Base-by-base conservation (phyloP, 306 rosid genomes). In the Vigna unguiculata region DNA sequence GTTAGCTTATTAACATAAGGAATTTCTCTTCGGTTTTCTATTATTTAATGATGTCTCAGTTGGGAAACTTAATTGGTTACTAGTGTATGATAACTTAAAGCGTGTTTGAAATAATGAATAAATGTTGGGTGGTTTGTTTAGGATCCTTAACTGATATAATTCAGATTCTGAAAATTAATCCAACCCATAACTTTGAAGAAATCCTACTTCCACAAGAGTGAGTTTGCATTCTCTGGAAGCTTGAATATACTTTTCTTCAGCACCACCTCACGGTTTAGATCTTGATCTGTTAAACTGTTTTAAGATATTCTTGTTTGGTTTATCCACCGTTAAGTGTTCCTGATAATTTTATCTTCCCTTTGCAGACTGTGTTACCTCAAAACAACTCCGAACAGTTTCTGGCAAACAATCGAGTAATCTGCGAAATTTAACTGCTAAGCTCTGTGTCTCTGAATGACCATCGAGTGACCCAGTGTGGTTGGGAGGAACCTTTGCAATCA, bases 301-400 rank as follows among this genome's bases (percentile, higher is more conserved):
- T 2, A 40, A 19, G 9, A 63, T 61, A 36, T 60, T 48, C 71
- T 32, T 30, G 40, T 16, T 65, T 72, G 24, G 25, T 81, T 70
- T 34, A 57, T 9, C 74, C 60, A 14, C 19, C 36, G 41, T 58
- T 19, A 36, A 58, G 51, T 16, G 17, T 53, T 58, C 51, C 28
- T 78, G 38, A 46, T 36, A 14, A 4, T 60, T 48, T 57, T 53
- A n/a, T 36, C 65, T 19, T 38, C 25, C 45, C 43, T 13, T 13
- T 70, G 85, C 90, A 87, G 93, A 51, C 73, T 81, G 20, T 41
- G 55, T 51, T 77, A 72, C 78, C 54, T 66, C 55, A 13, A 38
- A 59, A 24, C 53, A 14, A 10, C 17, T 9, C 9, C 30, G 45
- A 32, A 43, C 17, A 43, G 43, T 75, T 20, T 4, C 48, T 30